These are phyloP conservation scores for Apiotrichum laibachii DNA, from an alignment of 1,284 basidiomycete genomes.

Conservation along the genomic window DNA sequence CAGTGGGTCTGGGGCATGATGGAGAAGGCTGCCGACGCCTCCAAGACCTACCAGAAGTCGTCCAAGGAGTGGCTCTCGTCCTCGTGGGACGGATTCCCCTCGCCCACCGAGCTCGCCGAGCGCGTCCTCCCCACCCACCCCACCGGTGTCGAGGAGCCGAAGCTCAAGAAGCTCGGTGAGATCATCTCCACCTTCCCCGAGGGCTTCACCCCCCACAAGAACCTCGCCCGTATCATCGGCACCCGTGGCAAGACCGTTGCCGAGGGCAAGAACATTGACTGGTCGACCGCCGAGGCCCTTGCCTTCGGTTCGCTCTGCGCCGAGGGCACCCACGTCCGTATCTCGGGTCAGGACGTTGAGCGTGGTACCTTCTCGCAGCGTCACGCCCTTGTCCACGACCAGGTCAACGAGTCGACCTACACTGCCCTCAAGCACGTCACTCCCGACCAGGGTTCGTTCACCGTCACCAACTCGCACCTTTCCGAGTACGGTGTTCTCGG, in stretches of 20 bases:
- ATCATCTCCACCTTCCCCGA: slow-evolving; percentile 80
- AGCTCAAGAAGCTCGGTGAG: slow-evolving; percentile 81
- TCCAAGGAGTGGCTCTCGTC: slow-evolving; percentile 96
- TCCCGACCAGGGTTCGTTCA: slow-evolving; percentile 83
- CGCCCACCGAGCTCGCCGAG: slow-evolving; percentile 91
- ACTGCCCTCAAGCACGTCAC: slow-evolving; percentile 85
- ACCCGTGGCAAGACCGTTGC: slow-evolving; percentile 85
- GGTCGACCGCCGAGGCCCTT: slow-evolving; percentile 98
- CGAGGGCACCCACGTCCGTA: slow-evolving; percentile 90
- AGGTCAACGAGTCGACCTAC: slow-evolving; percentile 86
- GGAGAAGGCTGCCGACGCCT: slow-evolving; percentile 83
- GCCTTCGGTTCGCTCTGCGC: slow-evolving; percentile 91
- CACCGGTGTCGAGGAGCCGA: slow-evolving; percentile 76
- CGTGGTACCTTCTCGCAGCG: slow-evolving; percentile 99
- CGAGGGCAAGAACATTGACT: slow-evolving; percentile 91
- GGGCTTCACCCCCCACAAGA: slow-evolving; percentile 84
- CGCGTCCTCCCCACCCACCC: slow-evolving; percentile 81
- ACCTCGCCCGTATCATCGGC: slow-evolving; percentile 87
- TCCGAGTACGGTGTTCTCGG: slow-evolving; percentile 95
- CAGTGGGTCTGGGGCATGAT: slow-evolving; percentile 99
- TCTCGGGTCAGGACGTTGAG: slow-evolving; percentile 98
- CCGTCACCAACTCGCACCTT: slow-evolving; percentile 94
- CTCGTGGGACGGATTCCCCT: slow-evolving; percentile 98
- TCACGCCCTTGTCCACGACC: slow-evolving; percentile 95
- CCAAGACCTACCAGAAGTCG: slow-evolving; percentile 92